Conservation (phyloP, 2,329 filamentous ascomycete genomes). For the Elsinoe arachidis region DNA sequence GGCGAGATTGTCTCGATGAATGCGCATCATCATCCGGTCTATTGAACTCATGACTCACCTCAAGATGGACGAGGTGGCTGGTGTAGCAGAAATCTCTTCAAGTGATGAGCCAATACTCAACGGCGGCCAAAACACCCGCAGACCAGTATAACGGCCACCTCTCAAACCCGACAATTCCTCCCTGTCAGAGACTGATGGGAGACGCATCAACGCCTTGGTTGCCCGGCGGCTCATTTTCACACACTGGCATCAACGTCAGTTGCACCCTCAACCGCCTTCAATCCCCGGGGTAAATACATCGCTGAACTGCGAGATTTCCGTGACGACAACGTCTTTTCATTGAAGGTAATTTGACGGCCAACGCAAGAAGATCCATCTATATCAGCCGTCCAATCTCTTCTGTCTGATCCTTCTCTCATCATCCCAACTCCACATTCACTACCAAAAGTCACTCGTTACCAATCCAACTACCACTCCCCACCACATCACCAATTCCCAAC, state of each 20-base stretch:
- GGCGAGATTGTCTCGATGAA: background rate
- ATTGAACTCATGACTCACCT: background rate
- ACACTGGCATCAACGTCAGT: background rate
- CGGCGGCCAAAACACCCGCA: background rate
- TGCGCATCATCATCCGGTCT: background rate
- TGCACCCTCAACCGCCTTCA: background rate
- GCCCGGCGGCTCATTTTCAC: conserved; percentile 5
- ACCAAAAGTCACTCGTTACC: conserved; percentile 10
- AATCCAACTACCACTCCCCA: background rate
- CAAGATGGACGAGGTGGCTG: background rate
- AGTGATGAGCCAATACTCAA: conserved; percentile 11
- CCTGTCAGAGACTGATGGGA: background rate
- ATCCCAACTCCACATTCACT: conserved; percentile 5
- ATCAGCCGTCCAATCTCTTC: background rate
- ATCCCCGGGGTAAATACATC: background rate
- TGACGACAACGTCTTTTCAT: conserved; percentile 9
- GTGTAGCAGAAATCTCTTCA: conserved; percentile 2
- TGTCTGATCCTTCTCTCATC: background rate
- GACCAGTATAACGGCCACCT: background rate
- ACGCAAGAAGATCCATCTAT: background rate
- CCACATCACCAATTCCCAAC: background rate
- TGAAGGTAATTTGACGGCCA: background rate
- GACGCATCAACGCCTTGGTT: background rate
- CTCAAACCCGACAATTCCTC: background rate
- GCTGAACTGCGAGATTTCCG: background rate